phyloP scores from a whole-genome alignment of 2,329 filamentous ascomycete species.

The Phaeosphaeriaceae sp. region DNA sequence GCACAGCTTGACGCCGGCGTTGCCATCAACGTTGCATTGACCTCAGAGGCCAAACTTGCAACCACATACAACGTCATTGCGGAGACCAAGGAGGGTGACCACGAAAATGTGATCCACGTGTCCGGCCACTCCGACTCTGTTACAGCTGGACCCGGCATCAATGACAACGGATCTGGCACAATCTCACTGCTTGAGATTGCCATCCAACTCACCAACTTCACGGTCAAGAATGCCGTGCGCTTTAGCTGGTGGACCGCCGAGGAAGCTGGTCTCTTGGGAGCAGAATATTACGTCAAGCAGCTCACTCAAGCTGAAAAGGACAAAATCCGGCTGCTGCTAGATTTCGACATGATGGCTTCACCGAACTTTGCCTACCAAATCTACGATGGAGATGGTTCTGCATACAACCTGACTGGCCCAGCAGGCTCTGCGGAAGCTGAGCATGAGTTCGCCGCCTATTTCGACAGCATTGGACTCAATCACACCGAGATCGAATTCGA shows the following conservation, averaged over 20 bases:
- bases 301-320: conserved; percentile 32
- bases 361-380: conserved; percentile 47
- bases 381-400: conserved; percentile 47
- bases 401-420: conserved; percentile 42
- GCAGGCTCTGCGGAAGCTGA: conserved; percentile 42
- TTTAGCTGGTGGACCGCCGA: conserved; percentile 51
- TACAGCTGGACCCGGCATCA: conserved; percentile 48
- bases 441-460: conserved; percentile 43
- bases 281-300: conserved; percentile 41
- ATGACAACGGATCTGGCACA: conserved; percentile 50
- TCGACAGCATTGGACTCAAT: conserved; percentile 30
- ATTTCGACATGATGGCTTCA: conserved; percentile 53
- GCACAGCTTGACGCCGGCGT: conserved; percentile 58
- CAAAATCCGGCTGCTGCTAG: conserved; percentile 49
- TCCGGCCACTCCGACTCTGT: conserved; percentile 50
- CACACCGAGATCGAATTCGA: conserved; percentile 44
- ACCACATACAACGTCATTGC: conserved; percentile 53
- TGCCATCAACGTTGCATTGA: conserved; percentile 33
- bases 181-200: conserved; percentile 48
- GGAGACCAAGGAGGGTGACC: conserved; percentile 44
- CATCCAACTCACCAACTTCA: conserved; percentile 46
- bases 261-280: conserved; percentile 47
- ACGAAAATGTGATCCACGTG: conserved; percentile 43
- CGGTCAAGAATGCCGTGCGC: conserved; percentile 47
- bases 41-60: conserved; percentile 27